These are phyloP conservation scores for Colletotrichum tabaci DNA, from an alignment of 2,329 filamentous ascomycete species.

Conservation along the genomic window DNA sequence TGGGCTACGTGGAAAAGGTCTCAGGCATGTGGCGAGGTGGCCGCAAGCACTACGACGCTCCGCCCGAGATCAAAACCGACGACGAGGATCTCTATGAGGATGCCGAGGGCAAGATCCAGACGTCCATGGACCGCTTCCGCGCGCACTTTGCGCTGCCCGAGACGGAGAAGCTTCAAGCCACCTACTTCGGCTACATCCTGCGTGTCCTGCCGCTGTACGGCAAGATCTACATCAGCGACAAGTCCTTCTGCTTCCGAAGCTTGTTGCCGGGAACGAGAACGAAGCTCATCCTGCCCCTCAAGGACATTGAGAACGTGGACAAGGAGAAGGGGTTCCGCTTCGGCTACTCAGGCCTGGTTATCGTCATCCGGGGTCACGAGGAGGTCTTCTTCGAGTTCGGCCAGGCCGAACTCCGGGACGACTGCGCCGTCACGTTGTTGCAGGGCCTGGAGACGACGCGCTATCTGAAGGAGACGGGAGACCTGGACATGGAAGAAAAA, in stretches of 20 bases:
- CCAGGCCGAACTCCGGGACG: constrained; percentile 83
- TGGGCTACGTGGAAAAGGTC: constrained; percentile 97
- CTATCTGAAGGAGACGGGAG: constrained; percentile 78
- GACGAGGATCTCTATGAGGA: constrained; percentile 69
- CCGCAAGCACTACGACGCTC: constrained; percentile 86
- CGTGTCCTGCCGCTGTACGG: constrained; percentile 93
- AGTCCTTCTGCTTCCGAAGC: constrained; percentile 93
- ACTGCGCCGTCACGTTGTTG: constrained; percentile 87
- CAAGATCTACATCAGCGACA: constrained; percentile 94
- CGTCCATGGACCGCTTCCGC: constrained; percentile 85
- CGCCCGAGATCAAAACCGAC: constrained; percentile 65
- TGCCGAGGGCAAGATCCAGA: constrained; percentile 75
- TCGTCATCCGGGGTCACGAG: constrained; percentile 95
- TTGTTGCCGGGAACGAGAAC: constrained; percentile 90
- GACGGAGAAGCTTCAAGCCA: constrained; percentile 86
- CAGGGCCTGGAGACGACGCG: constrained; percentile 81
- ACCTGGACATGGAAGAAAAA: constrained; percentile 77
- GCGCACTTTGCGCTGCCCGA: constrained; percentile 91
- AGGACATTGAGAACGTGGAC: constrained; percentile 91
- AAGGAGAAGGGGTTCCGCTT: constrained; percentile 97
- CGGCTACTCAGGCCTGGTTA: constrained; percentile 89
- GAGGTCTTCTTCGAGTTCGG: constrained; percentile 97
- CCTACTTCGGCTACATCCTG: constrained; percentile 94
- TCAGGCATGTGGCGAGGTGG: constrained; percentile 97
- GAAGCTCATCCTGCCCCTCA: constrained; percentile 91